phyloP scores from a whole-genome alignment of 257 asterid genomes.

The Orobanche coerulescens region DNA sequence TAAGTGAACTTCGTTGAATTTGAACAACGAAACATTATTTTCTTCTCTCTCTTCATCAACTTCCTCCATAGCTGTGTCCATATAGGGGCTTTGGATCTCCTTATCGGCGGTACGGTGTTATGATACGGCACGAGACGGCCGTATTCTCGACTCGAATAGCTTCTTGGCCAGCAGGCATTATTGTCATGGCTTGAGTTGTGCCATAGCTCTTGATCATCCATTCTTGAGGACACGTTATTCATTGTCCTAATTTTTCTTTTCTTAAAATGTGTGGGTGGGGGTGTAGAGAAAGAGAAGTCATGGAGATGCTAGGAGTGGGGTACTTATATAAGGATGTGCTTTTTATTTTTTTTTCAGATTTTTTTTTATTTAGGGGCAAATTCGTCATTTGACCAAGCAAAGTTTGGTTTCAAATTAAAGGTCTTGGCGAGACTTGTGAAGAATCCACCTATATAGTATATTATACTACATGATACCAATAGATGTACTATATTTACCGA shows the following conservation, averaged over 20 bases:
- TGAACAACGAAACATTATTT: conserved; percentile 30
- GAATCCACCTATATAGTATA: too few relatives aligned
- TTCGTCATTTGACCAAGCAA: conserved; percentile 13
- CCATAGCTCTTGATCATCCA: conserved; percentile 40
- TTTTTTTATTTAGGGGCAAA: conserved; percentile 21
- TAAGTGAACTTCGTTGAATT: conserved; percentile 51
- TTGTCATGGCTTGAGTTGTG: conserved; percentile 23
- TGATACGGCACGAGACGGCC: conserved; percentile 28
- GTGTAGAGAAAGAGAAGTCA: conserved; percentile 5
- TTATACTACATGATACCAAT: too few relatives aligned
- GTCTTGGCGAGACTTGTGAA: neutral
- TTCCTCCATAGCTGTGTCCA: conserved; percentile 71
- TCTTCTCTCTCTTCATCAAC: conserved; percentile 58
- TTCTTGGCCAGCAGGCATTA: conserved; percentile 29
- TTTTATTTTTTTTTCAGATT: neutral
- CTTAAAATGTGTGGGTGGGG: neutral
- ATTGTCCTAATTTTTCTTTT: neutral
- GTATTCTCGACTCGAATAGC: conserved; percentile 28
- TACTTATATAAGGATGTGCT: conserved; percentile 6
- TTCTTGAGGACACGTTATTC: conserved; percentile 10
- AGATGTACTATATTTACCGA: too few relatives aligned
- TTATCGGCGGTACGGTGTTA: conserved; percentile 8
- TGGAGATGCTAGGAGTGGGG: conserved; percentile 17
- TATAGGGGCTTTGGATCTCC: conserved; percentile 26
- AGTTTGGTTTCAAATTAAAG: neutral